A percentile compares a stretch with the other conserved stretches of the same genome.
Conservation (phyloP, 352 stramenopile species). For the Globisporangium orthogonon region DNA sequence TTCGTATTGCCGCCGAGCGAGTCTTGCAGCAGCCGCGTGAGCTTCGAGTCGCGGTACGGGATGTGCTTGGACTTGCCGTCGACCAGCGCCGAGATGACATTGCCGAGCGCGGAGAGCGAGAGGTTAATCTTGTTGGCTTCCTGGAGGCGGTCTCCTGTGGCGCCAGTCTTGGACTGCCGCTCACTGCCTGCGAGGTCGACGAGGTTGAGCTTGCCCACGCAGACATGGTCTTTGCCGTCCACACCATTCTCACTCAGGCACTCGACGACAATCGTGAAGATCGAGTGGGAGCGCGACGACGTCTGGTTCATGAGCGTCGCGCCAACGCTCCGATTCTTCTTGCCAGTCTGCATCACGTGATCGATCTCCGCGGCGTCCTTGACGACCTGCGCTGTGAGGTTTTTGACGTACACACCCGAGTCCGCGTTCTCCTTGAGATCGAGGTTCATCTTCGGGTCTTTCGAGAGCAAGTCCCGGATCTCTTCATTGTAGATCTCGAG, state of each 20-base stretch:
- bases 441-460: slow-evolving; percentile 66
- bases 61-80: slow-evolving; percentile 49
- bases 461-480: slow-evolving; percentile 92
- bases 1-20: slow-evolving; percentile 93
- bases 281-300: slow-evolving; percentile 95
- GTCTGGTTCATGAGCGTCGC: slow-evolving; percentile 97
- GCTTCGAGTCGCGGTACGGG: slow-evolving; percentile 87
- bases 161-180: slow-evolving; percentile 67
- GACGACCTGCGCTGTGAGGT: slow-evolving; percentile 85
- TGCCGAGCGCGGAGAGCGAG: slow-evolving; percentile 63
- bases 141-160: slow-evolving; percentile 60
- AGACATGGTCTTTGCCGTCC: slow-evolving; percentile 89
- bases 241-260: slow-evolving; percentile 62
- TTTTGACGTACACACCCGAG: slow-evolving; percentile 90
- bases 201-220: slow-evolving; percentile 95
- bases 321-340: slow-evolving; percentile 93
- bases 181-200: slow-evolving; percentile 78
- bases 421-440: slow-evolving; percentile 91
- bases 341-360: slow-evolving; percentile 89
- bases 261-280: slow-evolving; percentile 96
- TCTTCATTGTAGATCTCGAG: slow-evolving; percentile 99
- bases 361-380: slow-evolving; percentile 88
- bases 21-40: slow-evolving; percentile 87
- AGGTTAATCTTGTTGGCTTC: slow-evolving; percentile 80
- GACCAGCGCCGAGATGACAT: slow-evolving; percentile 85